phyloP scores from a whole-genome alignment of 2,329 filamentous ascomycete genomes.

The Beauveria sp. region DNA sequence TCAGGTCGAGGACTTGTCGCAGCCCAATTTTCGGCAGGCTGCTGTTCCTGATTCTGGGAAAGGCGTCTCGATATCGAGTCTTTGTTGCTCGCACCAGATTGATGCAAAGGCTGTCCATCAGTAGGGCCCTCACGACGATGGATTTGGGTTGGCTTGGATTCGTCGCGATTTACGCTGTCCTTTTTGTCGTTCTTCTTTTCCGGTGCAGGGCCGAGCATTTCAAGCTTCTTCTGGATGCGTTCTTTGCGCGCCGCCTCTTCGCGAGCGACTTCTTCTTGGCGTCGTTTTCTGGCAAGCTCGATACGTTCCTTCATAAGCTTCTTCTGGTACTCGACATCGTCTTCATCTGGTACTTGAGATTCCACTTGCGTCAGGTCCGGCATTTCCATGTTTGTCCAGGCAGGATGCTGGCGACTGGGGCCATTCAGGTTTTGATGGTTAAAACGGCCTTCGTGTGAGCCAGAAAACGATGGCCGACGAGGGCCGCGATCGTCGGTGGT shows the following conservation, averaged over 20 bases:
- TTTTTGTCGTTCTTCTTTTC: constrained; percentile 53
- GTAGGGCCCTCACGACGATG: constrained; percentile 24
- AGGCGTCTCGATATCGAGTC: constrained; percentile 20
- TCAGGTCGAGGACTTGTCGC: constrained; percentile 35
- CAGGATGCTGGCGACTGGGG: constrained; percentile 20
- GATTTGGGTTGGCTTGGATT: constrained; percentile 24
- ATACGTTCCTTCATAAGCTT: constrained; percentile 66
- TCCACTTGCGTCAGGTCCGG: constrained; percentile 13
- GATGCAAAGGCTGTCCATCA: constrained; percentile 15
- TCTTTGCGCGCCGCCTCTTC: constrained; percentile 66
- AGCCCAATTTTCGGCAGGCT: constrained; percentile 31
- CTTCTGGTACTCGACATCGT: constrained; percentile 55
- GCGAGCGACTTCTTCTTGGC: constrained; percentile 60
- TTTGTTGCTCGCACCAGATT: constrained; percentile 15
- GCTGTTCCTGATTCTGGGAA: constrained; percentile 26
- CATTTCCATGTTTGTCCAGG: constrained; percentile 21
- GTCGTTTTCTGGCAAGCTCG: constrained; percentile 61
- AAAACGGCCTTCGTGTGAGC: constrained; percentile 44
- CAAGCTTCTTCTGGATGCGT: constrained; percentile 64
- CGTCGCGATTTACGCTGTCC: constrained; percentile 37
- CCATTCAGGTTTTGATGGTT: constrained; percentile 29
- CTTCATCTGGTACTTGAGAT: constrained; percentile 26
- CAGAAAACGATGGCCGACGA: constrained; percentile 42
- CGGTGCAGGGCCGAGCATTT: constrained; percentile 58
- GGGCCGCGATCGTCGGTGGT: constrained; percentile 36